Conservation (phyloP, 139 green algal species). For the Picochlorum sp. region DNA sequence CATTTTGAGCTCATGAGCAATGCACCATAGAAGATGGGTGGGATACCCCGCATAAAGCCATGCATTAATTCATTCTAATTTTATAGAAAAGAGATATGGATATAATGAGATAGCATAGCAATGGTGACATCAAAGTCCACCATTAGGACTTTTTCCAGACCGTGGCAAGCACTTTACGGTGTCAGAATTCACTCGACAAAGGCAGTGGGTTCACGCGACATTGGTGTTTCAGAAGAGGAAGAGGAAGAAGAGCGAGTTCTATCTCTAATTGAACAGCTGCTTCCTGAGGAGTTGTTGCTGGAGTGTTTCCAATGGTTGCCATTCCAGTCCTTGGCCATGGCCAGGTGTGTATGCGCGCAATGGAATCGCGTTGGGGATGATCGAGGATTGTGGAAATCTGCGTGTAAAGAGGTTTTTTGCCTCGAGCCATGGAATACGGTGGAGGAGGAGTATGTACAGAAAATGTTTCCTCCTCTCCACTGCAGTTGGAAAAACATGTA, state of each 20-base stretch:
- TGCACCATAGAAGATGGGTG: too few species aligned
- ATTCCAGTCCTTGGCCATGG: slow-evolving; percentile 39
- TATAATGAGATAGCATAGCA: too few species aligned
- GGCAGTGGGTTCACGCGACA: background rate
- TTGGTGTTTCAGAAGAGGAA: background rate
- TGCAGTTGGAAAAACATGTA: slow-evolving; percentile 64
- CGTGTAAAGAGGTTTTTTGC: slow-evolving; percentile 51
- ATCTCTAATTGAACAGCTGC: slow-evolving; percentile 54
- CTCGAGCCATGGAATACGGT: background rate
- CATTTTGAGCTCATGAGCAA: too few species aligned
- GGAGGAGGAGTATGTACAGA: slow-evolving; percentile 4
- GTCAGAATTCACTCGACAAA: background rate
- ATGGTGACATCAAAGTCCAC: too few species aligned
- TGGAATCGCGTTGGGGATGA: slow-evolving; percentile 39
- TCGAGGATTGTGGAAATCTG: slow-evolving; percentile 54
- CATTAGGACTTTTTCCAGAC: background rate
- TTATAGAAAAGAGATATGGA: too few species aligned
- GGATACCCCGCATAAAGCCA: too few species aligned
- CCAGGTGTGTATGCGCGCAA: slow-evolving; percentile 58
- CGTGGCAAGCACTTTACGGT: background rate
- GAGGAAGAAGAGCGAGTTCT: slow-evolving; percentile 31
- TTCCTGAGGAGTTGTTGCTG: slow-evolving; percentile 66
- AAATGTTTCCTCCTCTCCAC: slow-evolving; percentile 16
- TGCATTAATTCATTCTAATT: too few species aligned
- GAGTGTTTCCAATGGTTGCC: slow-evolving; percentile 44